A percentile compares a stretch with the other conserved stretches of the same genome.
Conservation (phyloP, 495 filamentous ascomycete species). For the Friedmanniomyces simplex region DNA sequence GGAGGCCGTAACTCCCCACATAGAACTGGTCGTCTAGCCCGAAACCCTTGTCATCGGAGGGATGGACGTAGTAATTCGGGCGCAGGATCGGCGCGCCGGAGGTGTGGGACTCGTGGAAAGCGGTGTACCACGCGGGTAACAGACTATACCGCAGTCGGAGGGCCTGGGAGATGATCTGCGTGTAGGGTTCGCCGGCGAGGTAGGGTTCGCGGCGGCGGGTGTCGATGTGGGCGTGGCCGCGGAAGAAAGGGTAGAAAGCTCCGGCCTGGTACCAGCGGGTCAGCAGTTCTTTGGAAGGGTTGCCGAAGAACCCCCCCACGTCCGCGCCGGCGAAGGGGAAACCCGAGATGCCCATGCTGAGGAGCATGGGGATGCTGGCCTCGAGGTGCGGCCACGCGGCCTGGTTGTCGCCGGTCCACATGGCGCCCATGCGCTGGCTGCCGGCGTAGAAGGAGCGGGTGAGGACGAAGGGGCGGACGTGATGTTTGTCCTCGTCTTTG, state of each 20-base stretch:
- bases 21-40: slow-evolving; percentile 90
- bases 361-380: slow-evolving; percentile 79
- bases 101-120: slow-evolving; percentile 77
- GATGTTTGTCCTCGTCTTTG: slow-evolving; percentile 52
- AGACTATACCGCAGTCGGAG: slow-evolving; percentile 81
- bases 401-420: slow-evolving; percentile 98
- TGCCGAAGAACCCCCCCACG: slow-evolving; percentile 96
- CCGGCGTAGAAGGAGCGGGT: slow-evolving; percentile 88
- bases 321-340: slow-evolving; percentile 94
- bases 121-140: slow-evolving; percentile 91
- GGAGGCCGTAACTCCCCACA: slow-evolving; percentile 70
- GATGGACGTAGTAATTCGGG: slow-evolving; percentile 86
- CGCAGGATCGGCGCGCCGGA: slow-evolving; percentile 79
- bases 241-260: slow-evolving; percentile 97
- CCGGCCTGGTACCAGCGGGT: slow-evolving; percentile 95
- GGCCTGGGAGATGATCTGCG: slow-evolving; percentile 73
- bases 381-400: slow-evolving; percentile 86
- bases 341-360: slow-evolving; percentile 82
- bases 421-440: slow-evolving; percentile 77
- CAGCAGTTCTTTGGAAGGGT: slow-evolving; percentile 80
- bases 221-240: slow-evolving; percentile 95
- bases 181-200: slow-evolving; percentile 73
- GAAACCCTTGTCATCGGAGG: slow-evolving; percentile 75
- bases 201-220: slow-evolving; percentile 91
- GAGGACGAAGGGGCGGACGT: slow-evolving; percentile 68